These are phyloP conservation scores for Actinomortierella wolfii DNA, from an alignment of 371 early-diverging fungal genomes.

Conservation along the genomic window DNA sequence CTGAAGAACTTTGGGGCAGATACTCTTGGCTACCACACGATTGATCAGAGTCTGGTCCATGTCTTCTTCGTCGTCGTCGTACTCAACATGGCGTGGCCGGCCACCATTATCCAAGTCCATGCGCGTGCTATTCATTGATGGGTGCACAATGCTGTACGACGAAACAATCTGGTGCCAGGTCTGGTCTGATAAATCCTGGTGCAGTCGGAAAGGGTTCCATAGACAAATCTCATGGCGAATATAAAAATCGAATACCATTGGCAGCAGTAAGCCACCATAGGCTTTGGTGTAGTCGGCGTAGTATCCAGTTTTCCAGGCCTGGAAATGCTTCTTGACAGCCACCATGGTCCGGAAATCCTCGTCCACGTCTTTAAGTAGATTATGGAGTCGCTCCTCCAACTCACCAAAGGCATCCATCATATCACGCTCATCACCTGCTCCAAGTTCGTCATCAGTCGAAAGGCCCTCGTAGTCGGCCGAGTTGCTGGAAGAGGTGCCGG, in stretches of 20 bases:
- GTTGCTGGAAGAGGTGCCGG: not conserved
- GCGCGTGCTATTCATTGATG: constrained; percentile 10
- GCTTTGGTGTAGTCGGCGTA: constrained; percentile 71
- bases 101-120: constrained; percentile 21
- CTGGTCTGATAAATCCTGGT: constrained; percentile 48
- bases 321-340: constrained; percentile 62
- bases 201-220: constrained; percentile 64
- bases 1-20: constrained; percentile 35
- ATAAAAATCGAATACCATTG: constrained; percentile 73
- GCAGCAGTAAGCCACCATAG: constrained; percentile 70
- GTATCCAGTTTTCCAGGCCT: constrained; percentile 66
- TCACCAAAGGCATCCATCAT: constrained; percentile 35
- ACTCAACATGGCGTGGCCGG: constrained; percentile 13
- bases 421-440: constrained; percentile 48
- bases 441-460: constrained; percentile 61
- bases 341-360: constrained; percentile 59
- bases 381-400: constrained; percentile 25
- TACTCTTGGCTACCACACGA: constrained; percentile 56
- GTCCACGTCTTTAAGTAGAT: constrained; percentile 53
- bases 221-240: constrained; percentile 65
- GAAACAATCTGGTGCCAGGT: constrained; percentile 38
- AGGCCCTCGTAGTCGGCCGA: constrained; percentile 47
- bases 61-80: constrained; percentile 53
- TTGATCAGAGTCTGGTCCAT: constrained; percentile 60
- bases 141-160: constrained; percentile 18